These are phyloP conservation scores for Coemansia reversa DNA, from an alignment of 192 early-diverging fungal species.

Conservation along the genomic window DNA sequence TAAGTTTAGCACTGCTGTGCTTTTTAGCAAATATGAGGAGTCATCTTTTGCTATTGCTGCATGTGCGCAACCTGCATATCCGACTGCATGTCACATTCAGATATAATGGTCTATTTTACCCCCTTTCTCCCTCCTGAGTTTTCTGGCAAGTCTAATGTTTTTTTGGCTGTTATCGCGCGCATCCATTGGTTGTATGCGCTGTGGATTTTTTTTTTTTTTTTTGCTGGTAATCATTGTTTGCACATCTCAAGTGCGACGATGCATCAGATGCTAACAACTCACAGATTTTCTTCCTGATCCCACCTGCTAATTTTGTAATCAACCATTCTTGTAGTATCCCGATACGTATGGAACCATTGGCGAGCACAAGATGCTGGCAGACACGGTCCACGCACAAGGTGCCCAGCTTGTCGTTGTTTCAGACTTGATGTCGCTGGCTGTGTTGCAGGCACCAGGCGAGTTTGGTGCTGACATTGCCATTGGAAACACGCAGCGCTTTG, in stretches of 20 bases:
- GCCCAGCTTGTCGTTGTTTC: conserved; percentile 91
- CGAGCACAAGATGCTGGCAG: conserved; percentile 79
- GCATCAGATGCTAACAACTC: conserved; percentile 1
- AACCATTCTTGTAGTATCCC: conserved; percentile 73
- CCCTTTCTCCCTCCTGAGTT: not conserved
- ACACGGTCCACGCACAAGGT: conserved; percentile 74
- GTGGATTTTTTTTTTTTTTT: not conserved
- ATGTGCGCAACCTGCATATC: conserved; percentile 2
- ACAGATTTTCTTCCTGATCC: not conserved
- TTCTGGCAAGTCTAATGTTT: not conserved
- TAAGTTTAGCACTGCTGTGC: conserved; percentile 42
- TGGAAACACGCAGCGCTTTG: conserved; percentile 97
- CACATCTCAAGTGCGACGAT: not conserved
- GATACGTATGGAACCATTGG: conserved; percentile 81
- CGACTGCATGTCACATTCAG: not conserved
- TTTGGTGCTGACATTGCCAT: conserved; percentile 98
- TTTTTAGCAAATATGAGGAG: not conserved
- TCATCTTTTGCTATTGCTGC: conserved; percentile 4
- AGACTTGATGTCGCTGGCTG: conserved; percentile 87
- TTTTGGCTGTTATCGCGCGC: not conserved
- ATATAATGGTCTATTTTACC: not conserved
- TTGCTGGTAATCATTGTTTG: conserved; percentile 19
- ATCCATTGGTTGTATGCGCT: not conserved
- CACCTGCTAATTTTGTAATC: not conserved
- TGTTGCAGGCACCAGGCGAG: conserved; percentile 91